Conservation (phyloP, 192 early-diverging fungal species). For the Linnemannia exigua region DNA sequence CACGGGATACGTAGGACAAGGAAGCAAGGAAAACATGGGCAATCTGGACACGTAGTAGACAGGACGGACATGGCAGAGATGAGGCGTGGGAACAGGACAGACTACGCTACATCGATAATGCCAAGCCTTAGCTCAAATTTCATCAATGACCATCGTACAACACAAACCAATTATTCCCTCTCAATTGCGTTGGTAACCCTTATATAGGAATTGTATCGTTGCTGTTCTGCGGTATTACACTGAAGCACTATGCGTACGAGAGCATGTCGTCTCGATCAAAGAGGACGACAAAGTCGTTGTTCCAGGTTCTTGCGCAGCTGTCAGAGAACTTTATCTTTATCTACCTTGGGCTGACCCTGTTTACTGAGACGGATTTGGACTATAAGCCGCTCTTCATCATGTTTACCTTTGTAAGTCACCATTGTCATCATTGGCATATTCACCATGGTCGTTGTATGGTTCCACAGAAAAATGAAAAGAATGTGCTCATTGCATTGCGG, state of each 20-base stretch:
- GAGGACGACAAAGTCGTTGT: slow-evolving; percentile 91
- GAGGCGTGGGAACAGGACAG: not conserved
- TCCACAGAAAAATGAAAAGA: slow-evolving; percentile 21
- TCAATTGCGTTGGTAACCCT: not conserved
- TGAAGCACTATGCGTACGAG: slow-evolving; percentile 95
- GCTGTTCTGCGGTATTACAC: slow-evolving; percentile 91
- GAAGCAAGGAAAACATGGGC: not conserved
- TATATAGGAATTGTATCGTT: slow-evolving; percentile 85
- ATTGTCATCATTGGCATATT: not conserved
- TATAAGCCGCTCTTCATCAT: slow-evolving; percentile 85
- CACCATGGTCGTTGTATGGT: not conserved
- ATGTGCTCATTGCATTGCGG: not conserved
- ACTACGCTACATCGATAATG: not conserved
- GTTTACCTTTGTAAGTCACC: slow-evolving; percentile 71
- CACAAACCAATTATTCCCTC: not conserved
- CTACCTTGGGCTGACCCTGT: slow-evolving; percentile 94
- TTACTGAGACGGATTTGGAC: slow-evolving; percentile 80
- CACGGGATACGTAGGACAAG: not conserved
- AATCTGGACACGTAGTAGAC: not conserved
- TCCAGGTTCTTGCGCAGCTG: slow-evolving; percentile 92
- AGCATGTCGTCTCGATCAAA: slow-evolving; percentile 86
- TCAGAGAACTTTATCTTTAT: slow-evolving; percentile 99
- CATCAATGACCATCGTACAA: not conserved
- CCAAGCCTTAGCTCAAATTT: not conserved
- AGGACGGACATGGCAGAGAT: not conserved